Percentiles rank a stretch among this genome's conserved stretches.
Conservation (phyloP, 176 grass and related monocot species). For the Zoysia pacifica region DNA sequence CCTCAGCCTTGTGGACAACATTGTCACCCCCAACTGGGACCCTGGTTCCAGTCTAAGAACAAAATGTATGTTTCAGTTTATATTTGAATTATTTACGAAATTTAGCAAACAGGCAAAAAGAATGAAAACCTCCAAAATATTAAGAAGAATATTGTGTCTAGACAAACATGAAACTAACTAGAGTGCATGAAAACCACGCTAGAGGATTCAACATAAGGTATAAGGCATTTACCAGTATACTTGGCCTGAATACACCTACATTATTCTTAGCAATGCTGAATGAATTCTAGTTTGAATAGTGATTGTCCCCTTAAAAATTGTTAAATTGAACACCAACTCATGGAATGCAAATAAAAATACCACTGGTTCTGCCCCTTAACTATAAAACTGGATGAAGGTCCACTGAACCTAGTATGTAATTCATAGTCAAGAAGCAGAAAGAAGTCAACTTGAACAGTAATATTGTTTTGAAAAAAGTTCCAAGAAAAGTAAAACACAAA, state of each 20-base stretch:
- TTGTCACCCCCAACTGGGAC: constrained; percentile 44
- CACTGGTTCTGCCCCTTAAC: not conserved
- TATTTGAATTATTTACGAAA: not conserved
- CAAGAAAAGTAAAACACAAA: not conserved
- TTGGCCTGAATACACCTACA: not conserved
- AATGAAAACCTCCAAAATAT: not conserved
- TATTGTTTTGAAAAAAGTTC: not conserved
- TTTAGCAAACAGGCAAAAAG: not conserved
- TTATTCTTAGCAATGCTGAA: constrained; percentile 13
- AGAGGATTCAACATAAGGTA: too few relatives aligned
- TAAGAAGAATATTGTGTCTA: not conserved
- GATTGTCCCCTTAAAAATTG: not conserved
- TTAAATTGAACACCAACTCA: not conserved
- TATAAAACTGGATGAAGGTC: not conserved
- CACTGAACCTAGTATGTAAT: not conserved
- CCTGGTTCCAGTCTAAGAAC: constrained; percentile 42
- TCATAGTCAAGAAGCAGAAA: constrained; percentile 11
- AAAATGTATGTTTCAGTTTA: constrained; percentile 9
- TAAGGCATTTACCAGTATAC: not conserved
- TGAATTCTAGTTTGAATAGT: not conserved
- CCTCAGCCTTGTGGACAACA: constrained; percentile 82
- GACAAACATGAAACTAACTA: constrained; percentile 10
- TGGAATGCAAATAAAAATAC: not conserved
- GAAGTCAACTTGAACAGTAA: not conserved
- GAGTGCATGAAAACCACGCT: too few relatives aligned